Conservation (phyloP, 148 eudicot species). For the Chenopodium suecicum region DNA sequence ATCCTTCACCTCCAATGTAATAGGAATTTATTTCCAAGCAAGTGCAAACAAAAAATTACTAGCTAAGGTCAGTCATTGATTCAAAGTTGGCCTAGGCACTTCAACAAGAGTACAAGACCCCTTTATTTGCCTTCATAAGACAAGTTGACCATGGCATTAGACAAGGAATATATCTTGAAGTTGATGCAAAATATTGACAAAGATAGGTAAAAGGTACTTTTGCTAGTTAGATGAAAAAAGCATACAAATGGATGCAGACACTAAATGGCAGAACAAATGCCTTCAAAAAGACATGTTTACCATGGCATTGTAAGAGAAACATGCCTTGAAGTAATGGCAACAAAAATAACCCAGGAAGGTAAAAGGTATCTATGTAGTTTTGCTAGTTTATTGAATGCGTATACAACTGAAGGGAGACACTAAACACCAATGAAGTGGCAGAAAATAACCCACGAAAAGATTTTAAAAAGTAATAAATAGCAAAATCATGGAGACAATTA, state of each 20-base stretch:
- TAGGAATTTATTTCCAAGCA: neutral
- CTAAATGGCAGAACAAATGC: neutral
- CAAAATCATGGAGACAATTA: conserved; percentile 23
- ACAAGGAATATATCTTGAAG: neutral
- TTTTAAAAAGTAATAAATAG: neutral
- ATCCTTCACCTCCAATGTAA: neutral
- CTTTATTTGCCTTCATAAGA: neutral
- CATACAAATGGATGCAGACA: neutral
- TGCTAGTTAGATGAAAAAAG: neutral
- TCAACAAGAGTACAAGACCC: neutral
- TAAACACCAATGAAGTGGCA: neutral
- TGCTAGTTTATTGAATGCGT: neutral
- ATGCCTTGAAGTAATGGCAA: neutral
- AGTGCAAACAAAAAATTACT: neutral
- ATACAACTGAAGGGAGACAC: neutral
- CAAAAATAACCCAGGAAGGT: neutral
- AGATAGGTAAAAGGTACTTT: neutral
- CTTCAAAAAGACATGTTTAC: neutral
- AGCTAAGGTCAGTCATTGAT: neutral
- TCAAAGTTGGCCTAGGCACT: neutral
- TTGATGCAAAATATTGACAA: neutral
- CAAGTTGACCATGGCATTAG: neutral
- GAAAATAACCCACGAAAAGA: neutral
- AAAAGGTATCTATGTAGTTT: neutral
- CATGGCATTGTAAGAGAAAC: neutral